Percentiles rank a stretch among this genome's conserved stretches.
phyloP scores from a whole-genome alignment of 2,329 filamentous ascomycete genomes.

The Aureobasidium sp. region DNA sequence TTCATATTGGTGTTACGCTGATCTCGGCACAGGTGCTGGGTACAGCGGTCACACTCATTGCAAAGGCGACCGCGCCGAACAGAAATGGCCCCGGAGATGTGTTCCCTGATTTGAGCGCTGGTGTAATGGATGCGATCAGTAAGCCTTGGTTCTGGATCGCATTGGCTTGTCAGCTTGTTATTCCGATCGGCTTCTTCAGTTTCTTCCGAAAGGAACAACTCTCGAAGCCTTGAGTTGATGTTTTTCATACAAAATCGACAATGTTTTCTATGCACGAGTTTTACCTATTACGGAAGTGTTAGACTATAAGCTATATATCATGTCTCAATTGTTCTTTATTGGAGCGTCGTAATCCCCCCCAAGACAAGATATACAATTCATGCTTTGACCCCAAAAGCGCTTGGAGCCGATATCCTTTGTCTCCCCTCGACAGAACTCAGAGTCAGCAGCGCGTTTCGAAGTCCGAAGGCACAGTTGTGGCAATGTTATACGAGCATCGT shows the following conservation, averaged over 20 bases:
- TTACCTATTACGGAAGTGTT: neutral
- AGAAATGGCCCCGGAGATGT: slow-evolving; percentile 54
- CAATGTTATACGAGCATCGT: neutral
- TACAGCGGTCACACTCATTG: slow-evolving; percentile 55
- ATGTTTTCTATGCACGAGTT: neutral
- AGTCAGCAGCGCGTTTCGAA: too few species aligned
- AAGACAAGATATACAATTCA: neutral
- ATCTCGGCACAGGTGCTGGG: slow-evolving; percentile 57
- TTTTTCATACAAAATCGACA: neutral
- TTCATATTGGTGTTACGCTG: slow-evolving; percentile 58
- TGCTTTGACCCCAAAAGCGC: neutral
- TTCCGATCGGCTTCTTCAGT: slow-evolving; percentile 51
- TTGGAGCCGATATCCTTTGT: too few species aligned
- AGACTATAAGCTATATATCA: neutral
- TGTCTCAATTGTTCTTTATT: neutral
- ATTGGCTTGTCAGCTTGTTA: slow-evolving; percentile 49
- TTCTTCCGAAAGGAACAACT: slow-evolving; percentile 55
- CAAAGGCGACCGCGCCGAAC: slow-evolving; percentile 54
- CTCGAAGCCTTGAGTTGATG: slow-evolving; percentile 40
- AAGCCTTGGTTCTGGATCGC: slow-evolving; percentile 57
- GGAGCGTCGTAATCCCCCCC: neutral
- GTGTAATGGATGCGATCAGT: slow-evolving; percentile 39
- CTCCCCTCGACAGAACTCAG: too few species aligned
- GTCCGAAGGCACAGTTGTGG: too few species aligned
- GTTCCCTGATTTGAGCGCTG: slow-evolving; percentile 54